Evolutionary conservation across 768 basidiomycete genomes (phyloP), one percentile per base, ranked within the genome.

Genomic region (Ramaria sp.): DNA sequence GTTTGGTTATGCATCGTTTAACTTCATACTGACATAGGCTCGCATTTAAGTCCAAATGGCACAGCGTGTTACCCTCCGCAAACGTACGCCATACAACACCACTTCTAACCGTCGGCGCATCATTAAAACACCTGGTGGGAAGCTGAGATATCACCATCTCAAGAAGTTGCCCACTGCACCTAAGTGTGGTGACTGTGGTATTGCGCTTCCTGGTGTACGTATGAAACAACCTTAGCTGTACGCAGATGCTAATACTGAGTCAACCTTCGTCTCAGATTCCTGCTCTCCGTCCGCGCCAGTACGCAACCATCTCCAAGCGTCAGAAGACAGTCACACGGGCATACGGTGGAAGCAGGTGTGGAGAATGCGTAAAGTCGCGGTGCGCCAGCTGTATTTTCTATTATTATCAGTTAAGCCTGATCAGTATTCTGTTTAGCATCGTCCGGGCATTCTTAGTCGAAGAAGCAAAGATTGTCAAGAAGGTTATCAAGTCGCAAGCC

Each of bases 381-480:
- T 95, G 66, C 56, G 82, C 77, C 3, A 7, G 54, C 7, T 43
- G 39, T 1, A n/a, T 15, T 37, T 30, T 43, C 42, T 5, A 17
- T 17, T 34, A 55, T 24, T n/a, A 11, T 54, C 31, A 24, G 45
- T 51, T 24, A 30, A 51, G 49, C 19, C 41, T 59, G 30, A 59
- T 15, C 13, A 50, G 51, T 42, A 12, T 55, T 11, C 49, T 37
- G n/a, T 54, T 0, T 61, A 97, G 96, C 61, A 94, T 99, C 65
- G 86, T 98, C 65, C 90, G 96, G 59, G 93, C 96, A 61, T 99
- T 99, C 85, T 75, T 99, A 59, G 90, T 99, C 41, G 96, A 98
- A 79, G 96, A 99, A 78, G 96, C 96, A 46, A 98, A 98, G 80
- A 98, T 99, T 66, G 96, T 99, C 69, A 99, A 99, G 86, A 87